Base-by-base conservation (phyloP, 495 filamentous ascomycete species). In the Cenococcum geophilum region DNA sequence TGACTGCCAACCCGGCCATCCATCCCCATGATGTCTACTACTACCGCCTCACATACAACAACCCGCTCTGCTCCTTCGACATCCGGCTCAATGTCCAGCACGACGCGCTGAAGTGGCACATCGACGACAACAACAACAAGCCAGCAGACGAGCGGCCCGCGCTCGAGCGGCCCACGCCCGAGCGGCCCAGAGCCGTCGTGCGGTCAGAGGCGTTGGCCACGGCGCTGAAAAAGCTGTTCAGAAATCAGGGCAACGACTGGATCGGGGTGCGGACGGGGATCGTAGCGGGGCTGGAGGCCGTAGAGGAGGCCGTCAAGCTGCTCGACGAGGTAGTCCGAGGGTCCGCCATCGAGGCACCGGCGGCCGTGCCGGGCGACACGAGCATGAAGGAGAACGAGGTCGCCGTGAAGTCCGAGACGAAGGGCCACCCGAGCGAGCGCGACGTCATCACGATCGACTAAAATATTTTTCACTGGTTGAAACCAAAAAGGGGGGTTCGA, bases 251-350 rank as follows among this genome's bases (percentile, higher is more conserved):
- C 12, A 59, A 71, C 18, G 62, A 60, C 40, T 77, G 74, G 74
- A 40, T 48, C 14, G 74, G 74, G 1, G 27, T 73, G 34, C 59
- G 67, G 0, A 71, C 62, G 21, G 71, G 73, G 4, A 57, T 73
- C 16, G 56, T 72, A 4, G 72, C 73, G 18, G 61, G 66, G 32
- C 32, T 69, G 18, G 58, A 54, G 18, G 72, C 69, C 23, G 58
- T 72, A 18, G 57, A 27, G 11, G 57, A 59, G 6, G 67, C 63
- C n/a, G 27, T 75, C 21, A 49, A 53, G 48, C 68, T 54, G 59
- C 54, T 75, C 5, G 67, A 75, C 45, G 69, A 68, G 42, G 40
- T 70, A n/a, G 63, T 75, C 6, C 35, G 23, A 18, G 25, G 21
- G 37, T 58, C 5, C 48, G 43, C 36, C 12, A 20, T 23, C 5